Evolutionary conservation across 2,329 filamentous ascomycete genomes (phyloP).

Genomic region (Calycina marina): DNA sequence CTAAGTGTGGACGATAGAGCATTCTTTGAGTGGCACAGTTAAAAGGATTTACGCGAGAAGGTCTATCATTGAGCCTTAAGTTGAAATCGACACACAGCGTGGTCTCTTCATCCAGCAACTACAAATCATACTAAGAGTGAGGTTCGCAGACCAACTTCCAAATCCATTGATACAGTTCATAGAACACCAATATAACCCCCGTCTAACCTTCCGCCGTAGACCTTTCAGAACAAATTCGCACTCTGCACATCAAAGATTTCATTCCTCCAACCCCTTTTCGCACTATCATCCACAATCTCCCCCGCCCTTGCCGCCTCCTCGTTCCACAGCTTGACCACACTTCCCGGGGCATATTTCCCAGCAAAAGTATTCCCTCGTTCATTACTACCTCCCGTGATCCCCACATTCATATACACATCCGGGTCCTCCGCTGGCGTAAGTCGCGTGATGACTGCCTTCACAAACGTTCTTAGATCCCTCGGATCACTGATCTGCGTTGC

Average conservation of each 20-base stretch:
- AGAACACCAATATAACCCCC: no score
- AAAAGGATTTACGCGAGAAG: no score
- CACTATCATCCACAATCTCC: constrained; percentile 62
- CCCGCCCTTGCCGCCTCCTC: constrained; percentile 57
- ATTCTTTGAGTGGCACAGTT: no score
- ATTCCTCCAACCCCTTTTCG: constrained; percentile 57
- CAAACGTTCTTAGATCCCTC: constrained; percentile 64
- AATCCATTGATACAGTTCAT: neutral
- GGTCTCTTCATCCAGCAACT: no score
- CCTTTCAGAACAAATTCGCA: neutral
- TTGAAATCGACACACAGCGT: no score
- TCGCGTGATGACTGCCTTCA: constrained; percentile 67
- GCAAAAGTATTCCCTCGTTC: constrained; percentile 54
- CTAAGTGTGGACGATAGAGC: no score
- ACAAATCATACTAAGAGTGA: neutral
- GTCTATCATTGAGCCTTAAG: no score
- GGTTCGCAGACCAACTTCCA: neutral
- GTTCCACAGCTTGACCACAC: constrained; percentile 79
- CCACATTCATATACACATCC: constrained; percentile 60
- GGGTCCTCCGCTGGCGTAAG: constrained; percentile 59
- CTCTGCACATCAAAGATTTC: constrained; percentile 51
- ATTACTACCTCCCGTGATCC: constrained; percentile 42
- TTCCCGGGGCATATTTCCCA: constrained; percentile 77
- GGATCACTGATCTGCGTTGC: constrained; percentile 75
- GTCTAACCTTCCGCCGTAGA: neutral